These are phyloP conservation scores for Eutrema salsugineum DNA, from an alignment of 441 rosid species.

Conservation along the genomic window DNA sequence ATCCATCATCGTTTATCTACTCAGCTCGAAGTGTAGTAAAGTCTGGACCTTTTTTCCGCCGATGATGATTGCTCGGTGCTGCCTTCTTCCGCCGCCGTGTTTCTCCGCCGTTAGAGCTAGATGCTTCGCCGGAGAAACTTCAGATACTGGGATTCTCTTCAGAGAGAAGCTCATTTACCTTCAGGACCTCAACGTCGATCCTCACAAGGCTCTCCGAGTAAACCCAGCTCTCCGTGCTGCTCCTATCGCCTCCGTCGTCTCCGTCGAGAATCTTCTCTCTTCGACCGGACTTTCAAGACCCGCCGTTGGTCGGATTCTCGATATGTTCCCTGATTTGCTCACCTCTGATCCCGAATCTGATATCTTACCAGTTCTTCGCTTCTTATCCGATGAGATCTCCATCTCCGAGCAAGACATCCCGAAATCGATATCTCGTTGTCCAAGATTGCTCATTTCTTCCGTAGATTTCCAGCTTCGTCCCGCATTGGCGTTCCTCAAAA, in stretches of 20 bases:
- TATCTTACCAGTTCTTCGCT: conserved; percentile 51
- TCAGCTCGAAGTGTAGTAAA: background rate
- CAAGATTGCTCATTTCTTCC: conserved; percentile 53
- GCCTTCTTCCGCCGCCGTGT: conserved; percentile 18
- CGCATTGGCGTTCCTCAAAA: conserved; percentile 40
- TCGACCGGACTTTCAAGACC: conserved; percentile 60
- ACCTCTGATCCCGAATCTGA: conserved; percentile 54
- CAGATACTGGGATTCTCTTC: conserved; percentile 62
- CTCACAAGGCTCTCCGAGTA: conserved; percentile 56
- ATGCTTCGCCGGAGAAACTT: conserved; percentile 19
- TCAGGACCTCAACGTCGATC: conserved; percentile 53
- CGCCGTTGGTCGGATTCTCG: conserved; percentile 67
- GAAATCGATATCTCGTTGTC: conserved; percentile 63
- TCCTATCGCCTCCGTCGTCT: conserved; percentile 57
- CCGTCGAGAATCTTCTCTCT: conserved; percentile 56
- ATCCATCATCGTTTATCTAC: conserved; percentile 4
- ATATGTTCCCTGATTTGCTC: conserved; percentile 59
- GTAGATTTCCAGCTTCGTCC: conserved; percentile 56
- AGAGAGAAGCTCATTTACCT: conserved; percentile 68
- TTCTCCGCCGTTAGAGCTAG: conserved; percentile 7
- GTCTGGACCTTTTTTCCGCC: background rate
- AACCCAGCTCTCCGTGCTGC: conserved; percentile 67
- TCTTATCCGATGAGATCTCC: conserved; percentile 57
- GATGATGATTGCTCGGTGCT: conserved; percentile 22
- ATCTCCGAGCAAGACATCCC: conserved; percentile 45